Conservation (phyloP, 306 rosid genomes). For the Cucurbita moschata region DNA sequence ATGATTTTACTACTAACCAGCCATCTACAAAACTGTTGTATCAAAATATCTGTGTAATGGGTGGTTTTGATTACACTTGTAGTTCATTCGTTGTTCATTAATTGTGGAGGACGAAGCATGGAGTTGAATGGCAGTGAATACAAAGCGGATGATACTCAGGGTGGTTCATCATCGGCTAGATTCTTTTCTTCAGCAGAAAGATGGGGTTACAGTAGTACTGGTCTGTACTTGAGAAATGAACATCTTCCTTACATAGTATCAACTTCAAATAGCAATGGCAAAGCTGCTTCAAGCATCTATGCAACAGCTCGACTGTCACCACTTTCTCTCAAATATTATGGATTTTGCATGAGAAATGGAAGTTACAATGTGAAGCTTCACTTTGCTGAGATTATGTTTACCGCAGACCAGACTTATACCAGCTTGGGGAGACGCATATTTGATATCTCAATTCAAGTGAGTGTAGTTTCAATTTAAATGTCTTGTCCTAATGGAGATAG, state of each 20-base stretch:
- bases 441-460: slow-evolving; percentile 68
- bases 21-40: not conserved
- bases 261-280: slow-evolving; percentile 15
- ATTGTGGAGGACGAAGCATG: slow-evolving; percentile 36
- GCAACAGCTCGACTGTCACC: slow-evolving; percentile 46
- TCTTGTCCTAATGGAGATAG: no score
- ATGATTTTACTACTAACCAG: not conserved
- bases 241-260: not conserved
- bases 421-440: slow-evolving; percentile 44
- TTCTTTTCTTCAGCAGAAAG: slow-evolving; percentile 16
- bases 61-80: not conserved
- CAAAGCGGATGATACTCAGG: slow-evolving; percentile 19
- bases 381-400: slow-evolving; percentile 53
- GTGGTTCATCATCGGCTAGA: slow-evolving; percentile 18
- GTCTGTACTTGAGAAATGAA: slow-evolving; percentile 11
- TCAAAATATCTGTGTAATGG: not conserved
- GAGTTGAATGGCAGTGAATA: slow-evolving; percentile 18
- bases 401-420: slow-evolving; percentile 20
- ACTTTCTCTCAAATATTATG: slow-evolving; percentile 54
- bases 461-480: not conserved
- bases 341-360: slow-evolving; percentile 46
- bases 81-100: slow-evolving; percentile 48
- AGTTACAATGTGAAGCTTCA: slow-evolving; percentile 56
- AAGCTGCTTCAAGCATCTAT: slow-evolving; percentile 12
- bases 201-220: slow-evolving; percentile 65